Conservation (phyloP, 2,329 filamentous ascomycete species). For the Cryphonectria japonica region DNA sequence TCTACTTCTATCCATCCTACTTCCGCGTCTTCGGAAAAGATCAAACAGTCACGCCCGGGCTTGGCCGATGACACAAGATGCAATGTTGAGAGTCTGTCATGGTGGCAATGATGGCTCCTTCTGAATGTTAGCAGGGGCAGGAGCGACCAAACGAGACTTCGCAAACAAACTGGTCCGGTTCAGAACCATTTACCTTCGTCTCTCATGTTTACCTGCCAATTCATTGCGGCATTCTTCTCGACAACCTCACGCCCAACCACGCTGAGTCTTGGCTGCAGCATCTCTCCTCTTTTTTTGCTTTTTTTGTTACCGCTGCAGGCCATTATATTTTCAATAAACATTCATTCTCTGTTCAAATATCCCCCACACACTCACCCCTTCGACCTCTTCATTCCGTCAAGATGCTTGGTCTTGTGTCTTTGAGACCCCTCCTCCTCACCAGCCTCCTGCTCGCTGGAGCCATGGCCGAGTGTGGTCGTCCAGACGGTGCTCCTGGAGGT, state of each 20-base stretch:
- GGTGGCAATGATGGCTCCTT: not conserved
- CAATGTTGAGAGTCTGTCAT: not conserved
- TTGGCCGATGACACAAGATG: not conserved
- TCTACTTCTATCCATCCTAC: not conserved
- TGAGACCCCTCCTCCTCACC: not conserved
- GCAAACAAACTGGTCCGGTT: not conserved
- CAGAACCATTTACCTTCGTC: not conserved
- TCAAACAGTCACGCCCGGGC: not conserved
- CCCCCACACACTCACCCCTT: too few relatives aligned
- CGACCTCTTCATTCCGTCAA: not conserved
- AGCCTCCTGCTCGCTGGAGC: constrained; percentile 16
- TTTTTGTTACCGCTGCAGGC: not conserved
- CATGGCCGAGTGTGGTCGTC: not conserved
- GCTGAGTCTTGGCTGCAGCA: not conserved
- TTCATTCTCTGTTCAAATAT: not conserved
- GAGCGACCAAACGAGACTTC: not conserved
- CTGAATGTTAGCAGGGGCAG: not conserved
- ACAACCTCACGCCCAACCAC: not conserved
- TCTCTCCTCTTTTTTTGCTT: not conserved
- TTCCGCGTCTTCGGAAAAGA: not conserved
- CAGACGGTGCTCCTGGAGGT: too few relatives aligned
- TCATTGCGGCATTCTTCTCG: not conserved
- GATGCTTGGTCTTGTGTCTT: not conserved
- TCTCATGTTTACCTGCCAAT: not conserved
- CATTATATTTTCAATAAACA: not conserved